Conservation (phyloP, 1,139 yeast genomes). For the Candida neerlandica region DNA sequence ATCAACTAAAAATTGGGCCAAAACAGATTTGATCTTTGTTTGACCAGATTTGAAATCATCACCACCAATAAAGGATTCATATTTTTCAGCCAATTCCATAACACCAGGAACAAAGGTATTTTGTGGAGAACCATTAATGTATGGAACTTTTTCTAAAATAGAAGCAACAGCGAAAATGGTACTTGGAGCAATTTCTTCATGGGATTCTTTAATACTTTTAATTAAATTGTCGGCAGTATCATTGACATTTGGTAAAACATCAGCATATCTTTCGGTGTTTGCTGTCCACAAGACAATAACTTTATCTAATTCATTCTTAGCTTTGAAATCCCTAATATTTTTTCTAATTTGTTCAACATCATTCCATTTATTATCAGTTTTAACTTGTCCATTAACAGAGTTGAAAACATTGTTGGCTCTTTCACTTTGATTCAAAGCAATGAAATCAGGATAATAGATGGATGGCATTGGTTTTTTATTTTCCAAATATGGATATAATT, state of each 20-base stretch:
- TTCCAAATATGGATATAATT: conserved; percentile 68
- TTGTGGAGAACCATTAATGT: conserved; percentile 96
- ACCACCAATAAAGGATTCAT: conserved; percentile 85
- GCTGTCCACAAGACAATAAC: conserved; percentile 96
- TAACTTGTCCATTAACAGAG: conserved; percentile 46
- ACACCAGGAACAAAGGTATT: conserved; percentile 97
- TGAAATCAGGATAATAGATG: conserved; percentile 92
- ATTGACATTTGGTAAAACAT: conserved; percentile 74
- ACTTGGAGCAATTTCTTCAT: conserved; percentile 85
- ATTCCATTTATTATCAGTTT: conserved; percentile 73
- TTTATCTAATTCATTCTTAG: conserved; percentile 72
- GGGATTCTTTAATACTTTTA: conserved; percentile 73
- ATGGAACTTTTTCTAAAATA: conserved; percentile 83
- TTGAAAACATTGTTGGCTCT: conserved; percentile 89
- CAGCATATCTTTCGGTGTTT: conserved; percentile 92
- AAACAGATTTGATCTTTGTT: conserved; percentile 90
- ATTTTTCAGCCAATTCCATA: conserved; percentile 81
- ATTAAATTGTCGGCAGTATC: conserved; percentile 85
- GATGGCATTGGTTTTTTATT: conserved; percentile 76
- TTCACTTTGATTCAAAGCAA: conserved; percentile 91
- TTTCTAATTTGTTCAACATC: conserved; percentile 86
- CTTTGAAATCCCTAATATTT: conserved; percentile 82
- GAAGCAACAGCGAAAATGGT: conserved; percentile 92
- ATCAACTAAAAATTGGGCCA: conserved; percentile 94
- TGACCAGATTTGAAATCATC: conserved; percentile 98